These are phyloP conservation scores for Amaranthus cruentus DNA, from an alignment of 148 eudicot genomes.

Conservation along the genomic window DNA sequence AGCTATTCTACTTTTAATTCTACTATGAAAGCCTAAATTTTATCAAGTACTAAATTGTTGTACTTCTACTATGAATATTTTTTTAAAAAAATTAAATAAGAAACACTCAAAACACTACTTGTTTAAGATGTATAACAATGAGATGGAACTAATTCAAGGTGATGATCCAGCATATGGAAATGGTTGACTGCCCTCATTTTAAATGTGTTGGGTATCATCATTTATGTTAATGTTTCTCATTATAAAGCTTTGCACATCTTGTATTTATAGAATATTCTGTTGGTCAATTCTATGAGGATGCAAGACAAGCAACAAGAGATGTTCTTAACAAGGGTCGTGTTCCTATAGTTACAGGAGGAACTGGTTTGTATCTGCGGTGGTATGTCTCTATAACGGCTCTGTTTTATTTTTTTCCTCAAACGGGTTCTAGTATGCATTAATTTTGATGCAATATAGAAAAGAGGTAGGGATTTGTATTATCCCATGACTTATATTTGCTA, in stretches of 20 bases:
- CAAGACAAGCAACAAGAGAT: conserved; percentile 74
- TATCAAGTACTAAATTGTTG: no score
- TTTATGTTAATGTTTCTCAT: background rate
- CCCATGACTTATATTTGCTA: background rate
- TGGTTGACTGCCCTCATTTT: conserved; percentile 3
- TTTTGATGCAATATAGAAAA: background rate
- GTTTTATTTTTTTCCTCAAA: background rate
- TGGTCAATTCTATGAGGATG: conserved; percentile 89
- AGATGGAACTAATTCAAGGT: background rate
- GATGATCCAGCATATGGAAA: conserved; percentile 8
- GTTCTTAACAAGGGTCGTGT: conserved; percentile 70
- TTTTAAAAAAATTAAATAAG: no score
- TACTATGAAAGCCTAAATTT: no score
- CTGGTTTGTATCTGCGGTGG: conserved; percentile 95
- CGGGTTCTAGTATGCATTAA: background rate
- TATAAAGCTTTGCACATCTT: background rate
- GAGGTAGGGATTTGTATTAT: background rate
- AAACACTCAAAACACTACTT: background rate
- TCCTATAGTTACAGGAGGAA: conserved; percentile 91
- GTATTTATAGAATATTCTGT: conserved; percentile 65
- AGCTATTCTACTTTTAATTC: no score
- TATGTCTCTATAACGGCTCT: conserved; percentile 28
- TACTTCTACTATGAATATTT: no score
- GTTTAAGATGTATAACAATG: background rate
- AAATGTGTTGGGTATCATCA: background rate